phyloP scores from a whole-genome alignment of 2,329 filamentous ascomycete species.

The Fusarium falciforme region DNA sequence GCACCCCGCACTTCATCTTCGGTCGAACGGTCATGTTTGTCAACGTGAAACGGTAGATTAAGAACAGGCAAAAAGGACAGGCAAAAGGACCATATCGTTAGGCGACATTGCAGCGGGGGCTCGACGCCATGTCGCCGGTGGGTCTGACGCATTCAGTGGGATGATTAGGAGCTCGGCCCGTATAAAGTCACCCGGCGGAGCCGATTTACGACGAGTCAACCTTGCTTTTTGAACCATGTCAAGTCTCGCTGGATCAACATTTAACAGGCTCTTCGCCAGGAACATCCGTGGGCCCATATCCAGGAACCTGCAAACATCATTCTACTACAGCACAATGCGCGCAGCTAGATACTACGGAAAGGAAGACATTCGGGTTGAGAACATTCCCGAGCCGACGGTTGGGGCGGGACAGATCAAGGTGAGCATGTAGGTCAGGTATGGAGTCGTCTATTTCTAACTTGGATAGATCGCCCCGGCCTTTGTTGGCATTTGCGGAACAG shows the following conservation, averaged over 20 bases:
- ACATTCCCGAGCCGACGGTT: constrained; percentile 59
- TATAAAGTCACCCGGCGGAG: constrained; percentile 18
- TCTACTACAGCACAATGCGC: constrained; percentile 60
- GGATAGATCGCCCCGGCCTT: constrained; percentile 45
- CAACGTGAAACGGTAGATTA: background rate
- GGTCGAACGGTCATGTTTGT: background rate
- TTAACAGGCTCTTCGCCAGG: constrained; percentile 2
- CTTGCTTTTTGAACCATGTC: background rate
- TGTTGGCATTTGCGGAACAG: constrained; percentile 63
- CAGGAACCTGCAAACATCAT: background rate
- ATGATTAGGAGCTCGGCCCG: constrained; percentile 15
- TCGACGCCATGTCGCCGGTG: constrained; percentile 12
- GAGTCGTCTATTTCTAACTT: fast-evolving
- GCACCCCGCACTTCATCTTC: constrained; percentile 27
- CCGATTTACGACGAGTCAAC: background rate
- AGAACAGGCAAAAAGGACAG: background rate
- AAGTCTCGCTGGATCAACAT: background rate
- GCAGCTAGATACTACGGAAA: constrained; percentile 67
- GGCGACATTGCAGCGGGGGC: constrained; percentile 12
- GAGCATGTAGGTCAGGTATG: fast-evolving
- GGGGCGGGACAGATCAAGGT: constrained; percentile 61
- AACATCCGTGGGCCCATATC: background rate
- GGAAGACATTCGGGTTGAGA: constrained; percentile 65
- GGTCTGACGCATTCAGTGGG: constrained; percentile 29
- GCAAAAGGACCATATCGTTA: background rate